These are phyloP conservation scores for Coemansia guatemalensis DNA, from an alignment of 192 early-diverging fungal genomes.

Conservation along the genomic window DNA sequence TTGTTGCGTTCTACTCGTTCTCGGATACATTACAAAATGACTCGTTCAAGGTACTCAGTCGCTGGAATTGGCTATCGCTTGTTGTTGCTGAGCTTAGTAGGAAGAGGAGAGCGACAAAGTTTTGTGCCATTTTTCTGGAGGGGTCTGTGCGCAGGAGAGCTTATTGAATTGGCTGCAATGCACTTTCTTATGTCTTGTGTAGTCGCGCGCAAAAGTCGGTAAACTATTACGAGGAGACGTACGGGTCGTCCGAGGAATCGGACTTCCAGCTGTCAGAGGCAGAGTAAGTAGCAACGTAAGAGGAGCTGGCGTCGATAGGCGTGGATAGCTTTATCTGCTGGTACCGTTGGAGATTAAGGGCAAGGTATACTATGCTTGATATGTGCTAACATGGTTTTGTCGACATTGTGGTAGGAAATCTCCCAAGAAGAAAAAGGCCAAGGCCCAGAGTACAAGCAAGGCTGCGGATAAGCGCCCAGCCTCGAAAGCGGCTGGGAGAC, in stretches of 20 bases:
- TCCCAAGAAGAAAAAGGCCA: conserved; percentile 15
- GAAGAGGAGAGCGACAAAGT: background rate
- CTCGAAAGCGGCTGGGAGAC: background rate
- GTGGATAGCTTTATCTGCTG: no score
- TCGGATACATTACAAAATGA: conserved; percentile 15
- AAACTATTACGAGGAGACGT: conserved; percentile 31
- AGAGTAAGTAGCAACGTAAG: conserved; percentile 21
- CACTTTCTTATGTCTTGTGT: background rate
- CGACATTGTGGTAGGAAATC: background rate
- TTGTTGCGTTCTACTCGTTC: background rate
- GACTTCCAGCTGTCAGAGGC: conserved; percentile 36
- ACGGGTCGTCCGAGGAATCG: conserved; percentile 26
- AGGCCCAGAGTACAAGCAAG: background rate
- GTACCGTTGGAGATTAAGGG: no score
- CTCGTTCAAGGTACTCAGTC: conserved; percentile 30
- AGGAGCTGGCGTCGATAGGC: background rate
- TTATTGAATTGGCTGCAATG: background rate
- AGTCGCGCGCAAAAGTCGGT: conserved; percentile 29
- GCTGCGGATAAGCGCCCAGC: background rate
- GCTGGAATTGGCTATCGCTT: no score
- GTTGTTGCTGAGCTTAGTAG: background rate
- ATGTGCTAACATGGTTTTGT: background rate
- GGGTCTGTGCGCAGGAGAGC: background rate
- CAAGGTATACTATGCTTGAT: no score
- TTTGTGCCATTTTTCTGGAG: no score